Evolutionary conservation across 1,139 yeast genomes (phyloP), one percentile per base, ranked within the genome.

Genomic region (Trichomonascaceae sp.): DNA sequence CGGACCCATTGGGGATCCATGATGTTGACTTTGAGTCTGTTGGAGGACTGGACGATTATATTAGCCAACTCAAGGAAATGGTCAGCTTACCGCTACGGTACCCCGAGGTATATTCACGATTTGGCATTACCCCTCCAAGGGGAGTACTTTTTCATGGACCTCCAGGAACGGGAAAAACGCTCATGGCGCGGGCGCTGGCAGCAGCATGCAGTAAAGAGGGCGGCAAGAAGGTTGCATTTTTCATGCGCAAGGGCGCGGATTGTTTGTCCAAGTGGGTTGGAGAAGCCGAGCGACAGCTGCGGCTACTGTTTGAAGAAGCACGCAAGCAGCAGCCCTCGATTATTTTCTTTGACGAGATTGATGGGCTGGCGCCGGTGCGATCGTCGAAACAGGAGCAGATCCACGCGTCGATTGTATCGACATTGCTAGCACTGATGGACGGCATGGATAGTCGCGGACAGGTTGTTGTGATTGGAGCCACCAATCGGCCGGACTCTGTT

Each of bases 101-200:
- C 46, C 98, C 99, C 1, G 98, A 92, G 54, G 69, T 92, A 14
- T 92, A 87, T 51, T 84, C 84, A 47, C 76, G 77, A 50, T 92
- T 92, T 52, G 77, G 75, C 36, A 85, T 89, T 25, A 84, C 95
- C 0, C 98, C 99, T 2, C 99, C 99, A 13, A 67, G 98, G 45
- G 99, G 99, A 42, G 99, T 92, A 1, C 60, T 92, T 36, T 92
- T 92, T 60, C 98, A 92, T 58, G 99, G 99, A 28, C 99, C 98
- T 3, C 99, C 99, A 1, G 99, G 99, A 45, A 92, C 98, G 0
- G 99, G 99, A 66, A 92, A 92, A 54, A 92, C 99, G 0, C 67
- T 92, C 35, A 85, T 92, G 95, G 98, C 98, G 0, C 65, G 98
- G 42, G 99, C 98, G 0, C 64, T 92, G 34, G 98, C 98, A 1